These are phyloP conservation scores for Salinomyces thailandicus DNA, from an alignment of 2,329 filamentous ascomycete genomes.

Conservation along the genomic window DNA sequence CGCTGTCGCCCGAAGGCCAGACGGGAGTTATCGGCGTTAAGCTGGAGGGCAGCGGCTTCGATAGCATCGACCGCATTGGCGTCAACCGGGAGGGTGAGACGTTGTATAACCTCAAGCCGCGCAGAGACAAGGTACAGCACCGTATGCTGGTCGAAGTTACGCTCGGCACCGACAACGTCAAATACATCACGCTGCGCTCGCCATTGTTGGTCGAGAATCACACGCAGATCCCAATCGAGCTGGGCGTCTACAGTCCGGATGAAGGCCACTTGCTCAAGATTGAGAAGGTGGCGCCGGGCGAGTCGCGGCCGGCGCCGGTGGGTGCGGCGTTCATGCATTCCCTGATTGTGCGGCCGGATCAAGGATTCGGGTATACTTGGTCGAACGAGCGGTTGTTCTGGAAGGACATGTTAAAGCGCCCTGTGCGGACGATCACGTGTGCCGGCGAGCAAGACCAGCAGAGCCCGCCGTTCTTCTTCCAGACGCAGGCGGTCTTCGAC, in stretches of 20 bases:
- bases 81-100: conserved; percentile 92
- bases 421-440: conserved; percentile 80
- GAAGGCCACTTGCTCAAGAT: conserved; percentile 91
- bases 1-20: conserved; percentile 70
- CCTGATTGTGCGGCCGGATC: conserved; percentile 77
- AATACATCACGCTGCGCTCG: conserved; percentile 91
- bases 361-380: conserved; percentile 95
- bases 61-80: conserved; percentile 75
- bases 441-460: conserved; percentile 71
- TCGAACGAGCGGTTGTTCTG: conserved; percentile 83
- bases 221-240: conserved; percentile 88
- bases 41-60: conserved; percentile 88
- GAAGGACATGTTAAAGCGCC: conserved; percentile 77
- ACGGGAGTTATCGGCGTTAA: conserved; percentile 70
- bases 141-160: conserved; percentile 85
- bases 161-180: conserved; percentile 89
- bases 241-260: conserved; percentile 79
- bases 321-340: conserved; percentile 86
- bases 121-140: conserved; percentile 75
- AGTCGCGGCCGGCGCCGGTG: conserved; percentile 79
- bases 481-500: conserved; percentile 79
- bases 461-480: conserved; percentile 84
- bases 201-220: conserved; percentile 89
- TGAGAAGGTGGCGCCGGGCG: conserved; percentile 90
- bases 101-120: conserved; percentile 78